phyloP scores from a whole-genome alignment of 1,139 yeast species.

The Nakaseomyces uthaithaninus region DNA sequence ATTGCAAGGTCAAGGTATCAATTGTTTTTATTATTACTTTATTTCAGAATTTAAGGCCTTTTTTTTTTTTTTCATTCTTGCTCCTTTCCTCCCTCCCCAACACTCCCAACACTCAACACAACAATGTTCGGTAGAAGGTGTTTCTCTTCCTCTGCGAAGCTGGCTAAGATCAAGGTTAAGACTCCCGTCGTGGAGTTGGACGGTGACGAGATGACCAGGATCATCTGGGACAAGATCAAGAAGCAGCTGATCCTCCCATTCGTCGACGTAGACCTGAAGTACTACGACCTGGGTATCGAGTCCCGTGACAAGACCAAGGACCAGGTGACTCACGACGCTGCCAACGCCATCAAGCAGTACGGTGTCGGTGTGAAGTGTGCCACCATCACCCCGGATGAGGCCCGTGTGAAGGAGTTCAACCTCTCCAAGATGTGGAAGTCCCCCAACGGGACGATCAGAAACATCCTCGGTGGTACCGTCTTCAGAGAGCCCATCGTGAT shows the following conservation, averaged over 20 bases:
- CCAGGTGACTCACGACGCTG: slow-evolving; percentile 66
- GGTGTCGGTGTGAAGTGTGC: slow-evolving; percentile 86
- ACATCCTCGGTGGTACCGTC: slow-evolving; percentile 74
- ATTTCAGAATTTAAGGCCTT: background rate
- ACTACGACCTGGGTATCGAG: slow-evolving; percentile 66
- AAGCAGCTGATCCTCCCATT: slow-evolving; percentile 62
- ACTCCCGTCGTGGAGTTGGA: slow-evolving; percentile 75
- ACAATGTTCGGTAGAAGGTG: slow-evolving; percentile 14
- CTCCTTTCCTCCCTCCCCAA: no score
- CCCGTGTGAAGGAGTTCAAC: slow-evolving; percentile 65
- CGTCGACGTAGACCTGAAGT: slow-evolving; percentile 62
- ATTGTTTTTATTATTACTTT: no score
- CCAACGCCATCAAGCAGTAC: slow-evolving; percentile 62
- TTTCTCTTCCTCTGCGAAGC: slow-evolving; percentile 16
- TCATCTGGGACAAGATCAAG: slow-evolving; percentile 72
- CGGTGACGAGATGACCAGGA: slow-evolving; percentile 83
- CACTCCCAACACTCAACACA: background rate
- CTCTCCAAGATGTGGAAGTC: slow-evolving; percentile 80
- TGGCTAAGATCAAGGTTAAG: slow-evolving; percentile 51
- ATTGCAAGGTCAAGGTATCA: no score
- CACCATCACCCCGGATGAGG: slow-evolving; percentile 79
- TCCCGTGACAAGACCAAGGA: slow-evolving; percentile 67
- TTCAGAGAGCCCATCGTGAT: slow-evolving; percentile 78
- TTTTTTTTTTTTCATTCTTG: background rate
- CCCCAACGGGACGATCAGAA: slow-evolving; percentile 79